Evolutionary conservation across 2,329 filamentous ascomycete species (phyloP), one percentile per base, ranked within the genome.

Genomic region (Talaromyces pinophilus): DNA sequence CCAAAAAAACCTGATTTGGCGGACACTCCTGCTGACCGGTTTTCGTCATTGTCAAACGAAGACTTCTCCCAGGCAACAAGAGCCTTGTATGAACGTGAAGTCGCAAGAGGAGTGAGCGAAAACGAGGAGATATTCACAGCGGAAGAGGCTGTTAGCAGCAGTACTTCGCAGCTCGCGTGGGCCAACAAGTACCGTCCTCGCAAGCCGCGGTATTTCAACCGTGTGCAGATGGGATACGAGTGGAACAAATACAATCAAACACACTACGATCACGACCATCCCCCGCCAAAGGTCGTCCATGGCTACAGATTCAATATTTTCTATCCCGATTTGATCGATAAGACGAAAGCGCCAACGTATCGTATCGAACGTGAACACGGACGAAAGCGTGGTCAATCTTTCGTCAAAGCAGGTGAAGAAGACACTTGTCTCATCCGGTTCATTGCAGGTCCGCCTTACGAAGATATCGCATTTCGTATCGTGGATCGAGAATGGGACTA

Each of bases 191-290:
- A 96, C 78, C 87, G 90, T 46, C 93, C 94, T 7, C 87, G 95
- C 69, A 99, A 98, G 80, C 95, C 95, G 13, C 88, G 91, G 67
- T 98, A 97, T 81, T 99, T 99, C 85, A 98, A 98, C 76, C 90
- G 95, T 48, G 93, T 98, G 57, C 93, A 97, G 79, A 97, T 97
- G 92, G 95, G 95, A 63, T 99, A 98, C 78, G 95, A 99, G 79
- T 99, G 95, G 95, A 99, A 99, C 84, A 99, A 99, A 80, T 99
- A 99, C 85, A 99, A 99, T 75, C 95, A 99, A 81, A 99, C 95
- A 13, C 95, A 99, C 80, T 99, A 99, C 81, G 95, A 98, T 78
- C 92, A 97, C 78, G 94, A 98, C 76, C 97, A 98, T 74, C 95
- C 95, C 1, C 95, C 95, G 1, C 95, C 95, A 30, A 97, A 97